phyloP scores from a whole-genome alignment of 2,329 filamentous ascomycete species.

The Aspergillus tamarii region DNA sequence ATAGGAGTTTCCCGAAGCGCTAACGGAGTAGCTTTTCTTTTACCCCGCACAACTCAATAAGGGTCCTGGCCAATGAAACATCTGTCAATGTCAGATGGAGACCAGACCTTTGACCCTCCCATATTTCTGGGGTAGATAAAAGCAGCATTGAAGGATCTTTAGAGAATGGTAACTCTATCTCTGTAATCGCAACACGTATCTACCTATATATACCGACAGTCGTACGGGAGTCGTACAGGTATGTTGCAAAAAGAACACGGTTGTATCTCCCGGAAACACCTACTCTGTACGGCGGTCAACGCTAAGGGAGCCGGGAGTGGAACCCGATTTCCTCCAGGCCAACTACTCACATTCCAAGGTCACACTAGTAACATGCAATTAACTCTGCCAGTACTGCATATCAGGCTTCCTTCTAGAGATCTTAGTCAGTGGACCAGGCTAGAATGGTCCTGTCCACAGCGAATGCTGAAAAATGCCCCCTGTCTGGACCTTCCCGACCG shows the following conservation, averaged over 20 bases:
- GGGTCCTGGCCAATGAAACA: slow-evolving; percentile 10
- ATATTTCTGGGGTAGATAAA: background rate
- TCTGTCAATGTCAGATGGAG: slow-evolving; percentile 12
- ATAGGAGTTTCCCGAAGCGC: slow-evolving; percentile 1
- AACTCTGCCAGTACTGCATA: background rate
- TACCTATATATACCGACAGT: background rate
- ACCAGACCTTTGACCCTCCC: background rate
- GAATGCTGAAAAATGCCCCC: slow-evolving; percentile 1
- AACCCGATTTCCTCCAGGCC: background rate
- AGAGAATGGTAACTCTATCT: background rate
- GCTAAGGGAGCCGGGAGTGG: background rate
- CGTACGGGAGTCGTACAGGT: background rate
- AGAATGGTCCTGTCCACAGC: slow-evolving; percentile 9
- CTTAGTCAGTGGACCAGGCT: slow-evolving; percentile 22
- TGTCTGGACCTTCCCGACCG: slow-evolving; percentile 8
- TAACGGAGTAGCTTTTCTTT: background rate
- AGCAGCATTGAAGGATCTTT: background rate
- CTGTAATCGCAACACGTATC: background rate
- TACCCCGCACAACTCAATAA: slow-evolving; percentile 12
- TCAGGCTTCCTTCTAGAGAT: background rate
- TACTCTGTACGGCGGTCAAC: background rate
- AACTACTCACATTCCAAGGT: background rate
- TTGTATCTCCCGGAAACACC: background rate
- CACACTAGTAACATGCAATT: background rate
- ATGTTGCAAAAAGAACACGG: background rate